Evolutionary conservation across 2,329 filamentous ascomycete species (phyloP), one percentile per base, ranked within the genome.

Genomic region (Didymella sp.): DNA sequence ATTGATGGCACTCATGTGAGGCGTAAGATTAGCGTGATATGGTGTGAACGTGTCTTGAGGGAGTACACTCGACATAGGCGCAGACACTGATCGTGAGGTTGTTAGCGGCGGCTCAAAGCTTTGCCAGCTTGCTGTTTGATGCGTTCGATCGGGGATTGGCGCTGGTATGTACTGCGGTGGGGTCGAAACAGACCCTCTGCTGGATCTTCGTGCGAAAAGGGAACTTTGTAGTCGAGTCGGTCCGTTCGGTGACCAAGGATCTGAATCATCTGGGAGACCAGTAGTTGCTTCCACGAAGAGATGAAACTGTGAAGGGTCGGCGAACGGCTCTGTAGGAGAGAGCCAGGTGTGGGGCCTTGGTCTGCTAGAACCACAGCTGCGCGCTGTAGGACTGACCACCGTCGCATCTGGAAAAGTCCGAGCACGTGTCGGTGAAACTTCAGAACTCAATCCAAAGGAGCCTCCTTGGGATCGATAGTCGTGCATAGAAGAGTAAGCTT

Each of bases 251-350:
- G 72, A 73, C 25, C 69, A 63, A 3, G 64, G 50, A n/a, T 73
- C 72, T n/a, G 68, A 60, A 22, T 69, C 68, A 24, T 64, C 64
- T 15, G 71, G 62, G 8, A 76, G 64, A 0, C 74, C 73, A 28
- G 68, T 71, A 12, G 73, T 77, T 17, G 76, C 76, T 65, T 77
- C 74, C 21, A 70, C 76, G 42, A 78, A 78, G 1, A 77, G 67
- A 33, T 74, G 73, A 31, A 75, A 75, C 28, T 78, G 71, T 9
- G 71, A 70, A 12, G 69, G 58, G 50, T 75, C 70, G 8, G 70
- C 66, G 47, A 76, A 75, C 11, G 74, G 67, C 30, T 76, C 73
- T 2, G 70, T 73, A 0, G 71, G 70, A 13, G 73, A 74, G 6
- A 74, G 56, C 67, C 71, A 74, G 9, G 72, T 72, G 37, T 74